Evolutionary conservation across 176 grass and related monocot genomes (phyloP), one percentile per base, ranked within the genome.

Genomic region (Urochloa ruziziensis): DNA sequence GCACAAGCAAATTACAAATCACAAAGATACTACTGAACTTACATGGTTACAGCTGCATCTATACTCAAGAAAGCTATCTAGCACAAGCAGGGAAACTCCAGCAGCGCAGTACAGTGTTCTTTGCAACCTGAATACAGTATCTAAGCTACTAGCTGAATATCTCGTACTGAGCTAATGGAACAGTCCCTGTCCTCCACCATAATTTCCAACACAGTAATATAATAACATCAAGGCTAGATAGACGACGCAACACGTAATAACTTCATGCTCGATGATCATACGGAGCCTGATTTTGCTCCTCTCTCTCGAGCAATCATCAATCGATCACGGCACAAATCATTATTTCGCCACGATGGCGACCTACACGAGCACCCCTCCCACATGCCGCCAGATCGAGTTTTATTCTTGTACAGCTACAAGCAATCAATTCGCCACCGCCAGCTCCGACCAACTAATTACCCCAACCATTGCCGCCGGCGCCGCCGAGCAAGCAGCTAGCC

Each of bases 181-280:
- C 42, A 79, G 75, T 62, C 14, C 28, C 65, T 70, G 66, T 25
- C 11, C 24, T 25, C 24, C 34, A 30, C 7, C 25, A 23, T 53
- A 30, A 34, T 49, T 27, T 27, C 4, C n/a, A 72, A 28, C 30
- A 29, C 0, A 28, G 7, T 14, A 29, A 13, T 59, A 23, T 6
- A n/a, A 27, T 70, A 8, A n/a, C n/a, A n/a, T n/a, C n/a, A n/a
- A n/a, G n/a, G 21, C 37, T 70, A 44, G 10, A 15, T 51, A 30
- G 42, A 48, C 21, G 42, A 48, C 15, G 18, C 24, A 49, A 36
- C n/a, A 40, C 24, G 10, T 18, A 60, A 85, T 21, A 69, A 85
- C 88, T 70, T 89, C 88, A 89, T 85, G 88, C 83, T 76, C 72
- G 78, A 85, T 85, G 71, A 86, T 90, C 62, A 57, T 34, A 70